phyloP scores from a whole-genome alignment of 2,329 filamentous ascomycete species.

The Alternaria novae-zelandiae region DNA sequence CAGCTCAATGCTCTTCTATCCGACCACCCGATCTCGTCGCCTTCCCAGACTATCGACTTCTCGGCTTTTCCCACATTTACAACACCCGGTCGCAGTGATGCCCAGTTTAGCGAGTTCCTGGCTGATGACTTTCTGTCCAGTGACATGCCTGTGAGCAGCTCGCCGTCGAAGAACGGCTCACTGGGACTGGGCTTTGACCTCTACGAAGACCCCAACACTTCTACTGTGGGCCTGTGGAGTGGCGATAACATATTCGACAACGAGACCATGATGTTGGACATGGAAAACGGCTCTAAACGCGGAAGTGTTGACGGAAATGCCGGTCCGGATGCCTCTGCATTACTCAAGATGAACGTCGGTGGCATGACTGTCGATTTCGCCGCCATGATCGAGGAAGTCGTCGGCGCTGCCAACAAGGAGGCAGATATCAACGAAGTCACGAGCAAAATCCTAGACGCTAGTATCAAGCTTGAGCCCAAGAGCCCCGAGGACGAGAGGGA shows the following conservation, averaged over 20 bases:
- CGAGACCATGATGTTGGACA: conserved; percentile 32
- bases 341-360: conserved; percentile 36
- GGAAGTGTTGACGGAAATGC: conserved; percentile 9
- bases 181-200: conserved; percentile 40
- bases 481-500: conserved; percentile 19
- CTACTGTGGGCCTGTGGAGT: conserved; percentile 42
- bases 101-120: conserved; percentile 37
- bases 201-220: conserved; percentile 47
- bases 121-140: conserved; percentile 44
- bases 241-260: conserved; percentile 43
- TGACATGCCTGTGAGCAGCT: conserved; percentile 47
- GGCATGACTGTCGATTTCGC: conserved; percentile 43
- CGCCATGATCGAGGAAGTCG: conserved; percentile 47
- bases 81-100: conserved; percentile 32
- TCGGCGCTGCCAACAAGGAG: conserved; percentile 25
- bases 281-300: conserved; percentile 16
- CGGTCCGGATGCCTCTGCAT: conserved; percentile 13
- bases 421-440: conserved; percentile 3
- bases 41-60: conserved; percentile 40
- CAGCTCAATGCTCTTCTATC: conserved; percentile 68
- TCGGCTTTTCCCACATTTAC: conserved; percentile 45
- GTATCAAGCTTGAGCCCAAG: conserved; percentile 2
- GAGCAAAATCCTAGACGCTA: background rate
- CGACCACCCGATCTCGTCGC: conserved; percentile 38
- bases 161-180: conserved; percentile 34